Evolutionary conservation across 202 grass and related monocot genomes (phyloP), one percentile per base, ranked within the genome.

Genomic region (Panicum virgatum): DNA sequence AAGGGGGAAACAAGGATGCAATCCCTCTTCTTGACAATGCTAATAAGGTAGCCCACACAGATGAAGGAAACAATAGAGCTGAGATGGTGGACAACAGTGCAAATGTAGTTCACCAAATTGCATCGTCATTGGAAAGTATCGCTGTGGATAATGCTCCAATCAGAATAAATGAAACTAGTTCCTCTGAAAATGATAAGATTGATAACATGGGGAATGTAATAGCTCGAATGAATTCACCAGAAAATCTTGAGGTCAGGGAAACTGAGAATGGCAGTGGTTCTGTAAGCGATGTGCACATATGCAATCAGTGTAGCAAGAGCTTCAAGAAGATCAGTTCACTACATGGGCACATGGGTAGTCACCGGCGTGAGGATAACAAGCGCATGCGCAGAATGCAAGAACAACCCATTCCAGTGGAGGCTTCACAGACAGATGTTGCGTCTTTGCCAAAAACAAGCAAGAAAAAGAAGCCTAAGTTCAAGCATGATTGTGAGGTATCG

Each of bases 331-430:
- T 56, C 1, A 18, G 18, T 29, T 53, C 63, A 29, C 22, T 80
- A 1, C 0, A 80, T 54, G 77, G 63, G 9, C 77, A 80, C n/a
- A 80, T 20, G 34, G 77, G 47, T 27, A 20, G 48, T 68, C 77
- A 80, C 16, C 36, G 20, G 14, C 47, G 47, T 5, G 64, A 80
- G 5, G 36, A 42, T 23, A n/a, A 68, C 22, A 56, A 56, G 47
- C 9, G 10, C 2, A 62, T 64, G 12, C 75, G 59, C 25, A 34
- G 13, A 9, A 62, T n/a, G 42, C 18, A 6, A 34, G 19, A 63
- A 32, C 23, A 43, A 16, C 23, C 73, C 3, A 12, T 19, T 26
- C 14, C 36, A 20, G 16, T 25, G 5, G 25, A 29, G 39, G 11
- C n/a, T 13, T 14, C 39, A 69, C 2, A 12, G 5, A 4, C 11